Conservation (phyloP, 2,329 filamentous ascomycete species). For the Intubia oerlemansii region DNA sequence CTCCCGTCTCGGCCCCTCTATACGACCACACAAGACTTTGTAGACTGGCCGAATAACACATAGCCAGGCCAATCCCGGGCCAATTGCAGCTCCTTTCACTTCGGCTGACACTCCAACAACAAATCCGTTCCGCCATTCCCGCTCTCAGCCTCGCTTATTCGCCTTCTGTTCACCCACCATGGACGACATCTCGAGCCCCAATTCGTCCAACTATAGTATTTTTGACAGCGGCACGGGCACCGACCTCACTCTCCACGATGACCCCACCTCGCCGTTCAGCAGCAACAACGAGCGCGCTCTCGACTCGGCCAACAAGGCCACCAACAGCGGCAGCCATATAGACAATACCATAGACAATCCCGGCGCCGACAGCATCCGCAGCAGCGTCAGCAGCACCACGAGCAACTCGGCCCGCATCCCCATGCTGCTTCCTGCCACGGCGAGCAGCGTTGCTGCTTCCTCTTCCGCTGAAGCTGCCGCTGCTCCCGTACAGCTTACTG, state of each 20-base stretch:
- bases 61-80: too few species aligned
- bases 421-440: slow-evolving; percentile 3
- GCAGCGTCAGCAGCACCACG: slow-evolving; percentile 5
- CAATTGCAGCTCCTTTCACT: too few species aligned
- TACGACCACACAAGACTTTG: too few species aligned
- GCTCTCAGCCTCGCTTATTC: too few species aligned
- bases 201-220: slow-evolving; percentile 7
- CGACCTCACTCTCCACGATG: slow-evolving; percentile 6
- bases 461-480: background rate
- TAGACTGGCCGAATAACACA: too few species aligned
- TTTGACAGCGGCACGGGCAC: slow-evolving; percentile 6
- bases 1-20: too few species aligned
- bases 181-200: slow-evolving; percentile 8
- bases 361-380: slow-evolving; percentile 2
- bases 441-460: background rate
- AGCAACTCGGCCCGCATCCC: slow-evolving; percentile 2
- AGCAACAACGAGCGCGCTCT: slow-evolving; percentile 4
- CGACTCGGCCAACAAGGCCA: background rate
- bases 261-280: slow-evolving; percentile 6
- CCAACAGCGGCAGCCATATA: too few species aligned
- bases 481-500: slow-evolving; percentile 1
- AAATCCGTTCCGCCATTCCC: too few species aligned
- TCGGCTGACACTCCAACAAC: too few species aligned
- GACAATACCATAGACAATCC: too few species aligned
- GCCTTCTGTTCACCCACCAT: too few species aligned